Evolutionary conservation across 305 asterid genomes (phyloP).

Genomic region (Salvia sclarea): DNA sequence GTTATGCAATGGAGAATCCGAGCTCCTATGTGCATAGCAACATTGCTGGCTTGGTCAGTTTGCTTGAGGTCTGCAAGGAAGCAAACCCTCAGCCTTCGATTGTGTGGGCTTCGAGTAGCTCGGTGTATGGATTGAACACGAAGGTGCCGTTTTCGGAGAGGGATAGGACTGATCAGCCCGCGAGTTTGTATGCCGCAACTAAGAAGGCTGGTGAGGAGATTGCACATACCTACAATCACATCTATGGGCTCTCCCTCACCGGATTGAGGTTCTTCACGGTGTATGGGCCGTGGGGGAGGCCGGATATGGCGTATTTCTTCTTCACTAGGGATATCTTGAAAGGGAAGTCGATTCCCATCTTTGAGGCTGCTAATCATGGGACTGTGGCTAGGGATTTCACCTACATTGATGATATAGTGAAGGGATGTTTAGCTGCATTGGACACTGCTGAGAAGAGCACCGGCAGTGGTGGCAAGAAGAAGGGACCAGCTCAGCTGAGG

Average conservation of each 20-base stretch:
- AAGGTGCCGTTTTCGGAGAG: slow-evolving; percentile 85
- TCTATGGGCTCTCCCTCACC: slow-evolving; percentile 82
- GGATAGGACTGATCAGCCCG: slow-evolving; percentile 92
- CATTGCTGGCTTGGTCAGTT: slow-evolving; percentile 78
- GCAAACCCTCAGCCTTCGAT: slow-evolving; percentile 91
- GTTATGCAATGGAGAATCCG: slow-evolving; percentile 95
- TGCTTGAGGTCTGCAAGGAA: slow-evolving; percentile 79
- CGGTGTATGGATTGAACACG: slow-evolving; percentile 84
- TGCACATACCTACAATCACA: slow-evolving; percentile 86
- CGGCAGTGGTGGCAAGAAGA: slow-evolving; percentile 91
- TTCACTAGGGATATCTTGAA: slow-evolving; percentile 82
- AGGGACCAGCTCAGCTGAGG: slow-evolving; percentile 77
- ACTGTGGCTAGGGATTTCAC: slow-evolving; percentile 94
- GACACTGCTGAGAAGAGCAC: slow-evolving; percentile 94
- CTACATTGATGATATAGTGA: slow-evolving; percentile 87
- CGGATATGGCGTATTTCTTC: slow-evolving; percentile 96
- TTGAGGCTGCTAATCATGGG: slow-evolving; percentile 85
- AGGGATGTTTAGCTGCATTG: slow-evolving; percentile 85
- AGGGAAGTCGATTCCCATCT: slow-evolving; percentile 79
- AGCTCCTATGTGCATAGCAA: slow-evolving; percentile 89
- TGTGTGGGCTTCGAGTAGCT: slow-evolving; percentile 96
- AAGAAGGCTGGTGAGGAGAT: slow-evolving; percentile 95
- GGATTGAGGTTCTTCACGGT: slow-evolving; percentile 92
- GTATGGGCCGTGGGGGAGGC: slow-evolving; percentile 98
- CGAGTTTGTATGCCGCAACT: slow-evolving; percentile 89